Base-by-base conservation (phyloP, 2,329 filamentous ascomycete species). In the Trichophyton simii region DNA sequence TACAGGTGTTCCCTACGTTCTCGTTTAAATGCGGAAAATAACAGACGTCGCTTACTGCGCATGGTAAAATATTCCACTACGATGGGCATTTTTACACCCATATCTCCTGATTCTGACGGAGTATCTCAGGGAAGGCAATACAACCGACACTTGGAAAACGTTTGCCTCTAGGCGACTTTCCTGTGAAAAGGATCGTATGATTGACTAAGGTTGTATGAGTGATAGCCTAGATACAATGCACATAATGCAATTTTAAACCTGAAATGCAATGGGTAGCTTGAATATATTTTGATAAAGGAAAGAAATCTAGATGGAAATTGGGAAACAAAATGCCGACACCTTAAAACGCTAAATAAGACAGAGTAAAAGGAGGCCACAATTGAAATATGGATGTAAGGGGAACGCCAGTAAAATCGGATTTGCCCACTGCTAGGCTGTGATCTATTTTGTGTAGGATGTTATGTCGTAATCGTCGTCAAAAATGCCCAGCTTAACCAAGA, bases 91-190 rank as follows among this genome's bases (percentile, higher is more conserved):
- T 13, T 7, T 8, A 18, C n/a, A 25, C 8, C 28, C 52, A 55
- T 55, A 20, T 13, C 52, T 55, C 52, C 52, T 38, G 31, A n/a
- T 55, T 55, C 34, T 55, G n/a, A 55, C 52, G 52, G 52, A 55
- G 28, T 55, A 9, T n/a, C 52, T 11, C 15, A 8, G 4, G 8
- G 9, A 38, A 15, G 52, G 8, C 28, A 36, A 36, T n/a, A 3
- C 52, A n/a, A 36, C 52, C 52, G 31, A 18, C 11, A 20, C 15
- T 31, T 20, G 8, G 2, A 18, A 15, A 1, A 44, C 6, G 15
- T 44, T n/a, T 44, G 6, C 11, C 6, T n/a, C 41, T 15, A 44
- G n/a, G 15, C 5, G 41, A n/a, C 15, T 8, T 18, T 44, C 34
- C n/a, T n/a, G 41, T 20, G 41, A 44, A 15, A n/a, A 44, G 2